Base-by-base conservation (phyloP, 2,329 filamentous ascomycete species). In the Aspergillus sp. region DNA sequence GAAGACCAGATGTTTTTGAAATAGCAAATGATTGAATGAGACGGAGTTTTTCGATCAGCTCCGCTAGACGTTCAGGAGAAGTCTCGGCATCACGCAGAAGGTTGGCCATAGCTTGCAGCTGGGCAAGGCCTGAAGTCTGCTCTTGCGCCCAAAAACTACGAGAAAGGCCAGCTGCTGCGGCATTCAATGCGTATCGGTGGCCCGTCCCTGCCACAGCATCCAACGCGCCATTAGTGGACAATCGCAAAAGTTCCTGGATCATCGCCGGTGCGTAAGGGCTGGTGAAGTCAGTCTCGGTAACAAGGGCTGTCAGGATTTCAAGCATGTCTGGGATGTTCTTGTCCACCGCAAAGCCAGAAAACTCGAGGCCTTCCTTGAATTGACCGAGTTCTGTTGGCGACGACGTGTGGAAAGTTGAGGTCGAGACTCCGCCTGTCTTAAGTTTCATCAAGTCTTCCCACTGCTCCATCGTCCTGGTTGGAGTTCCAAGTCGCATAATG, bases 381-480 rank as follows among this genome's bases (percentile, higher is more conserved):
- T 83, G 79, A 31, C 84, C 82, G 55, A 90, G 86, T 63, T 93
- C 85, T 1, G 82, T 83, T 0, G 93, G 91, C 2, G 87, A 91
- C 0, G 93, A 85, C 0, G 89, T 87, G n/a, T 89, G 85, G 75
- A 96, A 90, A 65, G 96, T 93, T 1, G 89, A 87, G 15, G 96
- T 87, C 3, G 88, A 90, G 39, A 99, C 85, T 9, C 95, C 95
- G 19, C 95, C 95, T 1, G 95, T 98, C 78, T 96, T 96, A 31
- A 98, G 83, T 74, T 98, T 98, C 73, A 99, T 97, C 55, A 93
- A 77, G 69, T 98, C 95, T 74, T 99, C 95, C 52, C 98, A 84
- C 73, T 97, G 88, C 73, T 97, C 95, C 89, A 96, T 97, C 0
- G 87, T 87, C 82, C 90, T 90, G 59, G 87, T 85, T 66, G 89